Base-by-base conservation (phyloP, 208 protist genomes). In the Leishmania martiniquensis region DNA sequence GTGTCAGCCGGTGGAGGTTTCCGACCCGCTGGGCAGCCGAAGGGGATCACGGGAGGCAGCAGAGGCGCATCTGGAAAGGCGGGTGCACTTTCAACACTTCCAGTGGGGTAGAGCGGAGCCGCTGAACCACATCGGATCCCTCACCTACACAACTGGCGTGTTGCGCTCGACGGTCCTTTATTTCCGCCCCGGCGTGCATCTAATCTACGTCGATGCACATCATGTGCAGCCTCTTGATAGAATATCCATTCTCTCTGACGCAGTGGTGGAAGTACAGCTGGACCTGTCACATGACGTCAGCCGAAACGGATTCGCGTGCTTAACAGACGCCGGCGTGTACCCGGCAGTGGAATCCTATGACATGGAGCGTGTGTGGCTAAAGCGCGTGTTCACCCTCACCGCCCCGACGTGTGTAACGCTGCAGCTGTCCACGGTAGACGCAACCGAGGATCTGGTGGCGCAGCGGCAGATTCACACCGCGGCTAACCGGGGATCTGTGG, bases 311-410 rank as follows among this genome's bases (percentile, higher is more conserved):
- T 85, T 89, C 47, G 70, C 52, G 7, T 72, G 70, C 77, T 75
- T 95, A 65, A 88, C 79, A 51, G 94, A 98, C 77, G 91, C 91
- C n/a, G 92, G 91, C 51, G 60, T 62, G 5, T 83, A 93, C 84
- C 75, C 70, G 1, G 81, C 83, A 2, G 82, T 94, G 45, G 52
- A 87, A 20, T 37, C 63, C 7, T 45, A 69, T 39, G 85, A 90
- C 49, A 80, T 85, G 49, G 87, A 95, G 76, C 82, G 72, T 34
- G 77, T 98, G 15, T 96, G 92, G 91, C 89, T 98, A 68, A 98
- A 98, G 83, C 89, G 91, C 17, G 76, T 77, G 25, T 77, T 98
- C 45, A 80, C 73, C 29, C 84, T 98, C 60, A 81, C 84, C 54
- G 78, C 83, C 67, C 77, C 88, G 52, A 95, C 91, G 4, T 75